Conservation (phyloP, 345 rosid species). For the Eucalyptus victrix region DNA sequence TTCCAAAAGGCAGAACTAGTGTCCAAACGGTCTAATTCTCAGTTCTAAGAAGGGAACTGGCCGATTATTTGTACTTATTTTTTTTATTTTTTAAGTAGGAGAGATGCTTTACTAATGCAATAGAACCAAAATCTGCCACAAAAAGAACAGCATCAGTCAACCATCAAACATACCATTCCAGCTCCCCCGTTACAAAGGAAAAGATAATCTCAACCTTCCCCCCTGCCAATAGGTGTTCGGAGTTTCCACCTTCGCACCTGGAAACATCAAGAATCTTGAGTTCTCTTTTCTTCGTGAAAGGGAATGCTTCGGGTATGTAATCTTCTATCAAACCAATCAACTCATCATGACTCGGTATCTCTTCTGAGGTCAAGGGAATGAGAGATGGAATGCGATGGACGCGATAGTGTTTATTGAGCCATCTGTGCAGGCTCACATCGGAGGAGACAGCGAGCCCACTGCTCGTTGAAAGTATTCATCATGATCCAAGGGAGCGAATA, state of each 20-base stretch:
- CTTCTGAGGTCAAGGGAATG: constrained; percentile 36
- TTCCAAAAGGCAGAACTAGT: too few species aligned
- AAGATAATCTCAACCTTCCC: constrained; percentile 22
- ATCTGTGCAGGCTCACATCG: constrained; percentile 18
- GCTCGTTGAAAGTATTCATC: constrained; percentile 55
- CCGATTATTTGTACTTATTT: too few species aligned
- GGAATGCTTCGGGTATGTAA: constrained; percentile 62
- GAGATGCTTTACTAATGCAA: neutral
- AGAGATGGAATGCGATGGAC: constrained; percentile 53
- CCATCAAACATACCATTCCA: neutral
- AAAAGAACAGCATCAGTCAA: neutral
- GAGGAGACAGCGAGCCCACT: constrained; percentile 83
- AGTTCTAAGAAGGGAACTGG: fast-evolving
- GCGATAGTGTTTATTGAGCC: constrained; percentile 18
- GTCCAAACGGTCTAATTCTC: fast-evolving
- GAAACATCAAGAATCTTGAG: constrained; percentile 43
- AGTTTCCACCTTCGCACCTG: constrained; percentile 48
- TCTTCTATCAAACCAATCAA: constrained; percentile 50
- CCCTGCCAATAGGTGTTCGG: constrained; percentile 39
- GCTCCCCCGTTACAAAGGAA: constrained; percentile 24
- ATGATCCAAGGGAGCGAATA: constrained; percentile 58
- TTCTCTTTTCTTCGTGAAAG: constrained; percentile 52
- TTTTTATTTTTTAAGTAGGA: neutral
- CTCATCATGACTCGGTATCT: constrained; percentile 29
- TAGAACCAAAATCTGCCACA: neutral